phyloP scores from a whole-genome alignment of 2,329 filamentous ascomycete genomes.

The Trichophyton verrucosum region DNA sequence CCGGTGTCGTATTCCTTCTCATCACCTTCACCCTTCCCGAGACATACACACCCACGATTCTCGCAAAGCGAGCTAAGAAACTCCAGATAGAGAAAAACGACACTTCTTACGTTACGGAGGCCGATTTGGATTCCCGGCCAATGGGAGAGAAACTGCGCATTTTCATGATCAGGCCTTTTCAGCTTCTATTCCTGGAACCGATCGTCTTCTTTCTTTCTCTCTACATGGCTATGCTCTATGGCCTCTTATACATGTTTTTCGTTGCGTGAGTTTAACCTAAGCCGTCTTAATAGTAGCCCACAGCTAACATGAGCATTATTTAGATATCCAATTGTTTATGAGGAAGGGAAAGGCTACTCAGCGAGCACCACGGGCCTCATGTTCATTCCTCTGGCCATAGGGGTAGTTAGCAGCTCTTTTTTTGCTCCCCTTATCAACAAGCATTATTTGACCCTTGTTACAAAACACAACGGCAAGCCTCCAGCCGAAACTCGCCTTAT shows the following conservation, averaged over 20 bases:
- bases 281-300: slow-evolving; percentile 24
- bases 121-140: slow-evolving; percentile 62
- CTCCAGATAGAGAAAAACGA: slow-evolving; percentile 58
- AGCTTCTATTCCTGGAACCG: slow-evolving; percentile 69
- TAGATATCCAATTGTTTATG: slow-evolving; percentile 51
- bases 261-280: slow-evolving; percentile 35
- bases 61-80: slow-evolving; percentile 57
- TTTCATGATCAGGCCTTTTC: slow-evolving; percentile 71
- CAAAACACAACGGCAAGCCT: slow-evolving; percentile 56
- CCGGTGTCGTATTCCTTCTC: slow-evolving; percentile 55
- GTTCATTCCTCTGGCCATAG: slow-evolving; percentile 73
- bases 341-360: slow-evolving; percentile 65
- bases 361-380: slow-evolving; percentile 66
- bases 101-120: slow-evolving; percentile 59
- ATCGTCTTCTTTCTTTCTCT: slow-evolving; percentile 75
- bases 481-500: slow-evolving; percentile 67
- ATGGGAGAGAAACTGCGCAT: slow-evolving; percentile 56
- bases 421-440: slow-evolving; percentile 65
- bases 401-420: slow-evolving; percentile 54
- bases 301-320: slow-evolving; percentile 13
- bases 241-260: slow-evolving; percentile 42
- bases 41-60: slow-evolving; percentile 71
- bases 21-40: slow-evolving; percentile 85
- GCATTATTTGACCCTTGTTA: slow-evolving; percentile 57
- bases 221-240: slow-evolving; percentile 67